Conservation (phyloP, 2,329 filamentous ascomycete species). For the Malbranchea zuffiana region DNA sequence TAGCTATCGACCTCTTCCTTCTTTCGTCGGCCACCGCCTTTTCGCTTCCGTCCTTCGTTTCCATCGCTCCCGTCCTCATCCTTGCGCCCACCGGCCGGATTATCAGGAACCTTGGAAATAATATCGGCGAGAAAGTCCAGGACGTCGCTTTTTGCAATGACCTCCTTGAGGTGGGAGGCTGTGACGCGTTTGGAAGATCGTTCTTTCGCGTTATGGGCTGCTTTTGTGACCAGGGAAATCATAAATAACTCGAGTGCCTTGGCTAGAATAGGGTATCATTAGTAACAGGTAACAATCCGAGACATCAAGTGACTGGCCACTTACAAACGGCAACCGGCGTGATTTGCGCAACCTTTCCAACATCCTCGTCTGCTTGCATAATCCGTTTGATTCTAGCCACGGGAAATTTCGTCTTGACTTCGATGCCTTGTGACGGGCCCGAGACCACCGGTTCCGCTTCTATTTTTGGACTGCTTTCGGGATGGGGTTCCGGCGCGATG, state of each 20-base stretch:
- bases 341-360: constrained; percentile 95
- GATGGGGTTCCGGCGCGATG: constrained; percentile 18
- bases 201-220: constrained; percentile 69
- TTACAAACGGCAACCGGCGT: constrained; percentile 82
- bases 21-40: constrained; percentile 31
- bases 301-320: constrained; percentile 20
- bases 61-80: constrained; percentile 38
- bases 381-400: constrained; percentile 97
- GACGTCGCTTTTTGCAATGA: constrained; percentile 76
- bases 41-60: constrained; percentile 38
- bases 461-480: constrained; percentile 13
- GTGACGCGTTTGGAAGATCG: constrained; percentile 84
- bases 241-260: constrained; percentile 97
- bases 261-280: constrained; percentile 38
- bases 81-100: constrained; percentile 35
- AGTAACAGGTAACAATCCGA: constrained; percentile 11
- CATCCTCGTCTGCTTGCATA: constrained; percentile 98
- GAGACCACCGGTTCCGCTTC: constrained; percentile 8
- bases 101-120: constrained; percentile 69
- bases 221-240: constrained; percentile 83
- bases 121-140: constrained; percentile 92
- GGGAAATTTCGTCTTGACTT: constrained; percentile 90
- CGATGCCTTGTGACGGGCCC: constrained; percentile 44
- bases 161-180: constrained; percentile 81
- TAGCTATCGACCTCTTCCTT: constrained; percentile 32